Evolutionary conservation across 2,329 filamentous ascomycete genomes (phyloP), one percentile per base, ranked within the genome.

Genomic region (Aspergillus fischeri): DNA sequence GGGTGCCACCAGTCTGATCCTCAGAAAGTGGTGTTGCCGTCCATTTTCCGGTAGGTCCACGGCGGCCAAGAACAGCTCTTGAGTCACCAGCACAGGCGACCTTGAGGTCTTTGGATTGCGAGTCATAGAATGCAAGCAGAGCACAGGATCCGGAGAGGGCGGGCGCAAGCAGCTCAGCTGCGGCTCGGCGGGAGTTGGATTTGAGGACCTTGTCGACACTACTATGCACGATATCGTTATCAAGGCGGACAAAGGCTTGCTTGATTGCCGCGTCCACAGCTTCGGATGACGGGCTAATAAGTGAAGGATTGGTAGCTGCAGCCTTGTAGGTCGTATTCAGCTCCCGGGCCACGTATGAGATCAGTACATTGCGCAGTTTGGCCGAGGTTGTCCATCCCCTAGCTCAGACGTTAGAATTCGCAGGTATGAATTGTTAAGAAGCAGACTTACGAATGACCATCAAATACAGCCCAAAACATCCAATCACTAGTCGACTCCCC

Each of bases 401-500:
- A 65, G 38, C 45, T 56, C 20, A 25, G 24, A 25, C 6, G 51
- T 62, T 51, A 62, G 55, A 29, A 28, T 35, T 20, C 3, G 5
- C n/a, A 7, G 41, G 27, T 42, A 10, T 45, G n/a, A 21, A 3
- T 24, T 7, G 11, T 20, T 42, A 4, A 28, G 35, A 2, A 28
- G n/a, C 24, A 20, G 24, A 52, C 84, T 75, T 79, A 93, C 91
- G 90, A 91, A 75, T 99, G 94, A 0, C 94, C 94, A 71, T 99
- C 94, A 74, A 97, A 99, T 20, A 99, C 92, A 57, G 92, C 94
- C 94, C 95, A 99, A 74, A 99, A 99, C 92, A 97, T 97, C 94
- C 94, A 99, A 75, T 99, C 95, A 60, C 84, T 90, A 58, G 81
- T 86, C 20, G 80, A 63, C 17, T 82, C 80, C 41, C 81, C 76